Percentiles rank a stretch among this genome's conserved stretches.
Evolutionary conservation across 1,284 basidiomycete genomes (phyloP).

Genomic region (Pterulicium gracile): DNA sequence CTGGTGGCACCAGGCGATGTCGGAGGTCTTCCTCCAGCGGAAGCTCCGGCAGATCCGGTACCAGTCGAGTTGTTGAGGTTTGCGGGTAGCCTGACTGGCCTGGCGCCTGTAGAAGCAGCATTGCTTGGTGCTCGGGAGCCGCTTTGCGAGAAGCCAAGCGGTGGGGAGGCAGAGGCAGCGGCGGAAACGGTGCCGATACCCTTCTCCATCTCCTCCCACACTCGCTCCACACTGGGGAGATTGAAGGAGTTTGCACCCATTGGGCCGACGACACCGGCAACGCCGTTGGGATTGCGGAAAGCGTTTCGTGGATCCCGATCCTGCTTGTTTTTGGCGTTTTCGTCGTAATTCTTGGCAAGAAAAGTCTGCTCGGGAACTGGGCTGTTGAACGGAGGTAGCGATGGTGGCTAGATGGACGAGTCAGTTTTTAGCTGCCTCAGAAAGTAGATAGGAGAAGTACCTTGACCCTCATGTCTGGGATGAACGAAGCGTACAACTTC

Average conservation of each 20-base stretch:
- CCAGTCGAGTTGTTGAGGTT: background rate
- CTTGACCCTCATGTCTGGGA: conserved; percentile 64
- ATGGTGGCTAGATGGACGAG: conserved; percentile 35
- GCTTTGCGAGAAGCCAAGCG: conserved; percentile 15
- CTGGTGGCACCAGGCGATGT: conserved; percentile 31
- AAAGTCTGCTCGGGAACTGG: conserved; percentile 81
- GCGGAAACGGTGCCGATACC: conserved; percentile 27
- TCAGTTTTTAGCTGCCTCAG: conserved; percentile 6
- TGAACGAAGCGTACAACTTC: conserved; percentile 48
- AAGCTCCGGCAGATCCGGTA: conserved; percentile 3
- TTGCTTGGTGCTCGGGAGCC: conserved; percentile 5
- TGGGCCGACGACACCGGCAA: conserved; percentile 74
- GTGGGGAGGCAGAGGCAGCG: conserved; percentile 19
- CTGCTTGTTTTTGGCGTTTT: conserved; percentile 71
- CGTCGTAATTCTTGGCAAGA: conserved; percentile 80
- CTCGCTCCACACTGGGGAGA: conserved; percentile 78
- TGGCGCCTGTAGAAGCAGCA: background rate
- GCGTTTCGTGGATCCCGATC: conserved; percentile 82
- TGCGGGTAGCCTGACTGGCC: background rate
- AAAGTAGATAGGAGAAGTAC: conserved; percentile 26
- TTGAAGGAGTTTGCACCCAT: conserved; percentile 76
- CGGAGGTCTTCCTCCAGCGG: conserved; percentile 21
- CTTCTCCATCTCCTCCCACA: conserved; percentile 77
- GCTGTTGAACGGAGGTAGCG: conserved; percentile 64
- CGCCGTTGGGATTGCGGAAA: conserved; percentile 65